Evolutionary conservation across 345 rosid genomes (phyloP).

Genomic region (Eucalyptus erythrocorys): DNA sequence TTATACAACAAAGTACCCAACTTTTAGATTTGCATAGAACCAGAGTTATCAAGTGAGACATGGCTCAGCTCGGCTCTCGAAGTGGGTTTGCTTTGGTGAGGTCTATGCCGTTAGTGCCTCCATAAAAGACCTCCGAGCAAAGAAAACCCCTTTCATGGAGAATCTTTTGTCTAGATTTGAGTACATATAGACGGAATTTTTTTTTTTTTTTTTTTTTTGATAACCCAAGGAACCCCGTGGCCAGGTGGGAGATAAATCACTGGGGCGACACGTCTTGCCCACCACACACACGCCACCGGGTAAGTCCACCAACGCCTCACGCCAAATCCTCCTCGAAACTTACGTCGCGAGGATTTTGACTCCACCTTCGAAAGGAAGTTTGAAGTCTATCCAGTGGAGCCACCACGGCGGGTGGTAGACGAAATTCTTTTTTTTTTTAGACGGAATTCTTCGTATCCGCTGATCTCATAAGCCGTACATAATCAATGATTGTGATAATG

Average conservation of each 20-base stretch:
- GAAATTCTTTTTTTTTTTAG: too few species aligned
- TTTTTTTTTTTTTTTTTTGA: too few species aligned
- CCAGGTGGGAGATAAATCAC: too few species aligned
- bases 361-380: too few species aligned
- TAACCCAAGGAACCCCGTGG: too few species aligned
- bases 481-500: background rate
- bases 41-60: background rate
- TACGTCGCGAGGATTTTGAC: too few species aligned
- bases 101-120: background rate
- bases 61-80: background rate
- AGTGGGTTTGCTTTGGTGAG: background rate
- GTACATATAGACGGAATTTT: background rate
- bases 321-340: too few species aligned
- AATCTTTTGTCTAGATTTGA: background rate
- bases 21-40: background rate
- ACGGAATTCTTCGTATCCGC: rapidly evolving
- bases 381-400: too few species aligned
- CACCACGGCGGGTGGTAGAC: too few species aligned
- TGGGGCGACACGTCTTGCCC: too few species aligned
- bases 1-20: background rate
- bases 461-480: background rate
- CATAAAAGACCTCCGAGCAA: background rate
- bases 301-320: too few species aligned
- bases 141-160: background rate
- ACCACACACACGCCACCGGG: too few species aligned